These are phyloP conservation scores for Citrus hindsii DNA, from an alignment of 345 rosid genomes.

Conservation along the genomic window DNA sequence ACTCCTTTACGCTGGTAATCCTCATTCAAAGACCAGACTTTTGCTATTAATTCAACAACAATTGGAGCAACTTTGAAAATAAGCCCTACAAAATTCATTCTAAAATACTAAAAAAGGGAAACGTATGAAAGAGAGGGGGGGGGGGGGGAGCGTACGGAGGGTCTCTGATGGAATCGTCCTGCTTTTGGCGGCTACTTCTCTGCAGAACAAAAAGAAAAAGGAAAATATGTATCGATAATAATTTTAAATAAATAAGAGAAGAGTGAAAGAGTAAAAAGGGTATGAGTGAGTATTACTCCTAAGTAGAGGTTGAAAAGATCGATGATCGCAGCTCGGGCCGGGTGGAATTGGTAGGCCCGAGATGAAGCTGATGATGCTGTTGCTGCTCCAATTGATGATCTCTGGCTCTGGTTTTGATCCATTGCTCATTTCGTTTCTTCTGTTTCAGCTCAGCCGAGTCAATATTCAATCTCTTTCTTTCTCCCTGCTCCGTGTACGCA, in stretches of 20 bases:
- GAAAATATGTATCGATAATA: neutral
- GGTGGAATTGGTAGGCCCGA: constrained; percentile 68
- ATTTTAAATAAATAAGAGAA: neutral
- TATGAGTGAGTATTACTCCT: constrained; percentile 44
- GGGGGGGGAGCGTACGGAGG: constrained; percentile 55
- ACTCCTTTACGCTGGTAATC: neutral
- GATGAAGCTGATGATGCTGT: constrained; percentile 41
- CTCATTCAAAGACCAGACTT: neutral
- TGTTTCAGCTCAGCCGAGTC: neutral
- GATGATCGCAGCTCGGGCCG: constrained; percentile 66
- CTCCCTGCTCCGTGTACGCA: neutral
- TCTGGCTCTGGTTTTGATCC: constrained; percentile 69
- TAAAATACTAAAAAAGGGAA: neutral
- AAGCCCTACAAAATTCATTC: neutral
- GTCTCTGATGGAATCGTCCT: constrained; percentile 73
- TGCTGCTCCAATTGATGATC: constrained; percentile 30
- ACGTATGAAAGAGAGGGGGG: neutral
- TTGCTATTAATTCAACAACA: neutral
- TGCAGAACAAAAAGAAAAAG: constrained; percentile 23
- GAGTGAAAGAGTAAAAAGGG: neutral
- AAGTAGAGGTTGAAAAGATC: constrained; percentile 92
- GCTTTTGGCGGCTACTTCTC: constrained; percentile 69
- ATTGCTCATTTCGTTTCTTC: constrained; percentile 20
- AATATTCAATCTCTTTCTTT: neutral
- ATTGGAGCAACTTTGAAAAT: neutral